Conservation (phyloP, 2,329 filamentous ascomycete species). For the Paradendryphiella salina region DNA sequence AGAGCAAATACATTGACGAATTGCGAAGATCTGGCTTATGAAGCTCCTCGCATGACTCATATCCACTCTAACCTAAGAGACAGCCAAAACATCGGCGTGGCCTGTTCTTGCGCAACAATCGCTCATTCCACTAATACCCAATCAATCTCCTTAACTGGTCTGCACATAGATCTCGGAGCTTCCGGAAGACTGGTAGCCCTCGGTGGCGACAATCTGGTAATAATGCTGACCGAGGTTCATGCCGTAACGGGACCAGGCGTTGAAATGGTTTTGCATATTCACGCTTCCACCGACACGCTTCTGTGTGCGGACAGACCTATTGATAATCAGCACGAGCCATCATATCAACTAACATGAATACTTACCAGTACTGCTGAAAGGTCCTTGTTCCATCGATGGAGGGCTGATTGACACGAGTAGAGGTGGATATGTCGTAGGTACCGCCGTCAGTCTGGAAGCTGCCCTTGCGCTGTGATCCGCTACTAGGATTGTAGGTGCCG, state of each 20-base stretch:
- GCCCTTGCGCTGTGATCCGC: constrained; percentile 51
- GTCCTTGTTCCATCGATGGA: constrained; percentile 58
- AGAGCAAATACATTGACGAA: no score
- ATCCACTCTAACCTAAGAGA: no score
- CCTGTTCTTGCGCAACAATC: no score
- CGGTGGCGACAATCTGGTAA: constrained; percentile 54
- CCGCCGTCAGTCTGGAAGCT: constrained; percentile 56
- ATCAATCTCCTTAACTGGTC: neutral
- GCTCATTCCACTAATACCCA: neutral
- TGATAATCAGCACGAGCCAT: neutral
- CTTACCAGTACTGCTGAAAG: constrained; percentile 59
- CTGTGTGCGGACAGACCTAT: constrained; percentile 46
- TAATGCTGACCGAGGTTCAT: constrained; percentile 23
- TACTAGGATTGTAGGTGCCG: constrained; percentile 53
- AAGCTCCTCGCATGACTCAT: no score
- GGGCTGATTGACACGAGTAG: constrained; percentile 54
- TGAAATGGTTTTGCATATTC: constrained; percentile 34
- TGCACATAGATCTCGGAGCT: constrained; percentile 15
- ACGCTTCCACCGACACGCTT: constrained; percentile 54
- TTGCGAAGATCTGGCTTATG: no score
- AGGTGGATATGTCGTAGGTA: constrained; percentile 56
- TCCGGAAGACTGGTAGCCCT: constrained; percentile 57
- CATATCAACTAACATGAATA: no score
- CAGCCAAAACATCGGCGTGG: neutral
- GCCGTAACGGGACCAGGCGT: constrained; percentile 31